These are phyloP conservation scores for Talaromyces sp. DNA, from an alignment of 2,329 filamentous ascomycete genomes.

Conservation along the genomic window DNA sequence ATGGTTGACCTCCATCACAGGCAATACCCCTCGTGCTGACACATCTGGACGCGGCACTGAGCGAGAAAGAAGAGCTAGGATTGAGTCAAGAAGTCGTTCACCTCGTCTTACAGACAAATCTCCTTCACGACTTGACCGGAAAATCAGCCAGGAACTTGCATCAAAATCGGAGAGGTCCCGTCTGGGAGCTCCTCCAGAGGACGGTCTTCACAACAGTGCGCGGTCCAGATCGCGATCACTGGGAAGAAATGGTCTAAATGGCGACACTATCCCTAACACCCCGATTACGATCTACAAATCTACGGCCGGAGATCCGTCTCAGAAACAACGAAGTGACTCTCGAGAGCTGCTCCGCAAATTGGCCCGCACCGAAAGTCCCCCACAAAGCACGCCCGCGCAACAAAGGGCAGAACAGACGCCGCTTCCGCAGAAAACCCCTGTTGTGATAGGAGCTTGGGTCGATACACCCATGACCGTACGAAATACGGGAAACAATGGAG, in stretches of 20 bases:
- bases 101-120: conserved; percentile 9
- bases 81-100: conserved; percentile 16
- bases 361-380: conserved; percentile 39
- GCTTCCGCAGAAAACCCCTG: conserved; percentile 45
- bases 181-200: conserved; percentile 20
- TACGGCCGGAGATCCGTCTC: conserved; percentile 32
- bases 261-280: conserved; percentile 38
- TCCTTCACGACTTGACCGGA: conserved; percentile 2
- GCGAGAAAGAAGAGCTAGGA: conserved; percentile 16
- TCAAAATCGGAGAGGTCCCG: conserved; percentile 4
- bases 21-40: conserved; percentile 23
- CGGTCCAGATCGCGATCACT: conserved; percentile 14
- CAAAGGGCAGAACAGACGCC: conserved; percentile 32
- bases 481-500: conserved; percentile 24
- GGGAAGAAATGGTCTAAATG: conserved; percentile 18
- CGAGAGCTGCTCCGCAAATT: conserved; percentile 45
- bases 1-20: conserved; percentile 37
- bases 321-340: conserved; percentile 36
- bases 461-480: conserved; percentile 48
- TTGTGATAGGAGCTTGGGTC: conserved; percentile 48
- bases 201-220: conserved; percentile 20
- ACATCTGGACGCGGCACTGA: conserved; percentile 19
- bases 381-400: conserved; percentile 36
- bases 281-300: conserved; percentile 39
- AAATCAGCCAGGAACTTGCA: background rate